These are phyloP conservation scores for Brasilioporus rufonigricans DNA, from an alignment of 768 basidiomycete species.

Conservation along the genomic window DNA sequence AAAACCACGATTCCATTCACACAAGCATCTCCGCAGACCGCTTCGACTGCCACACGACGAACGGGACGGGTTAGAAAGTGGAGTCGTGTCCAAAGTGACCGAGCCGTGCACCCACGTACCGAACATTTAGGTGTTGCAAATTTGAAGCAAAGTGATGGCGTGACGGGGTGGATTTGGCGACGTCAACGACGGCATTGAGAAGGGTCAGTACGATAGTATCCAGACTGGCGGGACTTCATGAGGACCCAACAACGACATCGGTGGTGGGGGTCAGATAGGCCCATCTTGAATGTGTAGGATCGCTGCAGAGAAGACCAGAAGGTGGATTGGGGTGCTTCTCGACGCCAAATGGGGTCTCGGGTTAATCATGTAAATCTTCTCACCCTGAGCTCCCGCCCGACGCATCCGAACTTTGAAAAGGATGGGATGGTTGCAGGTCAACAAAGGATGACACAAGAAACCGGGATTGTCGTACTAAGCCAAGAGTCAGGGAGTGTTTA, in stretches of 20 bases:
- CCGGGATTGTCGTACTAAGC: too few relatives aligned
- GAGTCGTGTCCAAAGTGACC: constrained; percentile 18
- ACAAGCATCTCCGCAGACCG: constrained; percentile 8
- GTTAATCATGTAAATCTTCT: too few relatives aligned
- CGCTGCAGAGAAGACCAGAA: constrained; percentile 22
- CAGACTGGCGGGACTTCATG: constrained; percentile 13
- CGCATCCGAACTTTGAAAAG: too few relatives aligned
- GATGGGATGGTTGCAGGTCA: too few relatives aligned
- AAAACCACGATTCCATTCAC: constrained; percentile 35
- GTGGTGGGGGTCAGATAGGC: constrained; percentile 13
- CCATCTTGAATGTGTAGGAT: constrained; percentile 16
- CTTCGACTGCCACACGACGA: constrained; percentile 25
- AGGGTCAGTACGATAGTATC: constrained; percentile 16
- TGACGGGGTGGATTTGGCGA: constrained; percentile 19
- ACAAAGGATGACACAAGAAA: too few relatives aligned
- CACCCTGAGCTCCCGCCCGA: too few relatives aligned
- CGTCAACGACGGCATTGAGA: constrained; percentile 13
- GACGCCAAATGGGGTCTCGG: too few relatives aligned
- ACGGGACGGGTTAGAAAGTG: constrained; percentile 10
- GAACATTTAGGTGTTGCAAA: constrained; percentile 33
- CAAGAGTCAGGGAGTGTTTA: too few relatives aligned
- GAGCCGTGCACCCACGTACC: constrained; percentile 32
- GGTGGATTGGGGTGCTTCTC: constrained; percentile 21
- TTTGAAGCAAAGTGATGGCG: constrained; percentile 18
- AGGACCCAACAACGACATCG: constrained; percentile 22